Percentiles rank a stretch among this genome's conserved stretches.
phyloP scores from a whole-genome alignment of 2,329 filamentous ascomycete species.

The Penicillium glabrum region DNA sequence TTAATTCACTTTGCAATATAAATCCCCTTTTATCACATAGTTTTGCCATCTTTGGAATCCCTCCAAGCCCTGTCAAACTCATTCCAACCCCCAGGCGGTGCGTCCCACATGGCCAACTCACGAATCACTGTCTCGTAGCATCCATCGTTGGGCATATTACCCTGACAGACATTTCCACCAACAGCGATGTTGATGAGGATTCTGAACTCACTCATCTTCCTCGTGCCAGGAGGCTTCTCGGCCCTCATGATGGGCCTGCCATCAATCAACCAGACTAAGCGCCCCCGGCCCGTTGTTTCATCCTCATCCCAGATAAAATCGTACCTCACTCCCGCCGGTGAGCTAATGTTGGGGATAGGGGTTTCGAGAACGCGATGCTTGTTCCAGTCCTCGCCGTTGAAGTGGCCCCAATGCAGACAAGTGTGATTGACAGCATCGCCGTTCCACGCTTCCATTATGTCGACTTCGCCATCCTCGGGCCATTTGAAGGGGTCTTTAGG shows the following conservation, averaged over 20 bases:
- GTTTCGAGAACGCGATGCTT: constrained; percentile 27
- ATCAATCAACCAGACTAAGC: constrained; percentile 26
- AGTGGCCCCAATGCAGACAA: constrained; percentile 27
- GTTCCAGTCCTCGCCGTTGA: constrained; percentile 25
- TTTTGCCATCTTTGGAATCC: constrained; percentile 22
- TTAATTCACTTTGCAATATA: not conserved
- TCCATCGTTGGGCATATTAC: constrained; percentile 24
- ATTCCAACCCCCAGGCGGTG: constrained; percentile 22
- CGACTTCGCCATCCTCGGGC: constrained; percentile 25
- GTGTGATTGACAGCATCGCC: constrained; percentile 25
- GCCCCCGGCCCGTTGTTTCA: constrained; percentile 19
- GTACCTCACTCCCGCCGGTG: constrained; percentile 20
- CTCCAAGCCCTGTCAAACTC: constrained; percentile 20
- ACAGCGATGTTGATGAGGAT: constrained; percentile 27
- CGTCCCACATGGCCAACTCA: constrained; percentile 26
- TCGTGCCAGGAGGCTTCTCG: constrained; percentile 24
- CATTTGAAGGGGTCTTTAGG: constrained; percentile 28
- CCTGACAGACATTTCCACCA: constrained; percentile 26
- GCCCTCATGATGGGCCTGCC: constrained; percentile 24
- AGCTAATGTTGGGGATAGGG: constrained; percentile 22
- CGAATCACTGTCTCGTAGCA: constrained; percentile 24
- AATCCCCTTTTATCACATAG: constrained; percentile 18
- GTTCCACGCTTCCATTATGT: constrained; percentile 28
- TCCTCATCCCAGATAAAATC: constrained; percentile 27
- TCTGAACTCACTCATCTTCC: constrained; percentile 26